Percentiles rank a stretch among this genome's conserved stretches.
Evolutionary conservation across 2,329 filamentous ascomycete species (phyloP).

Genomic region (Apiospora koreana): DNA sequence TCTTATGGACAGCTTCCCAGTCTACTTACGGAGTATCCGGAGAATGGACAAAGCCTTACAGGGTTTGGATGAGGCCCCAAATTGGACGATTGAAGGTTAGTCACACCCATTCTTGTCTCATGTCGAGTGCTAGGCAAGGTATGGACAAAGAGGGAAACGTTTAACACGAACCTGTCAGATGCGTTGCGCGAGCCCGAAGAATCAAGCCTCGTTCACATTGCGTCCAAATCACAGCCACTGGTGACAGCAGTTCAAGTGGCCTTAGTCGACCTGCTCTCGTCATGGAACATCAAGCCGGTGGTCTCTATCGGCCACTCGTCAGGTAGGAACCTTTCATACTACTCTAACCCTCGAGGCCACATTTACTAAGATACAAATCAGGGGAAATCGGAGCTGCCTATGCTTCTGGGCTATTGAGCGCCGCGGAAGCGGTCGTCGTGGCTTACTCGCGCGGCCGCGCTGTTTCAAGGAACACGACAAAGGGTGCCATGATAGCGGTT

Average conservation of each 20-base stretch:
- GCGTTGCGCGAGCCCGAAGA: constrained; percentile 20
- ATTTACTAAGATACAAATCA: constrained; percentile 19
- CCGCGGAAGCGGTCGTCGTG: constrained; percentile 20
- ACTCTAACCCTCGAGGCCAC: too few species aligned
- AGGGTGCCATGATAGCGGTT: constrained; percentile 20
- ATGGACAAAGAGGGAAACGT: neutral
- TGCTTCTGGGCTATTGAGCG: constrained; percentile 21
- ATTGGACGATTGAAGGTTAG: constrained; percentile 15
- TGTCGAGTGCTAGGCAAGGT: too few species aligned
- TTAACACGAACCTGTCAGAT: constrained; percentile 3
- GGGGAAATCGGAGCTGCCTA: constrained; percentile 34
- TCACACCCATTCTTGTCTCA: constrained; percentile 7
- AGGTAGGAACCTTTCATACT: constrained; percentile 6
- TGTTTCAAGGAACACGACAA: constrained; percentile 1
- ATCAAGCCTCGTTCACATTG: constrained; percentile 28
- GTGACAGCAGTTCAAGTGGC: constrained; percentile 40
- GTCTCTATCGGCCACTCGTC: constrained; percentile 40
- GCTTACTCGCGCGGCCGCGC: constrained; percentile 21
- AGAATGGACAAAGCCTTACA: constrained; percentile 18
- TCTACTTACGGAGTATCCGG: constrained; percentile 8
- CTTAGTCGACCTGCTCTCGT: constrained; percentile 34
- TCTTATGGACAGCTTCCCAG: constrained; percentile 16
- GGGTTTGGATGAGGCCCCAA: neutral
- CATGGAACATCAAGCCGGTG: constrained; percentile 30
- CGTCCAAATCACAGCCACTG: constrained; percentile 32